These are phyloP conservation scores for Ogataea populi-albae DNA, from an alignment of 805 yeast species.

Conservation along the genomic window DNA sequence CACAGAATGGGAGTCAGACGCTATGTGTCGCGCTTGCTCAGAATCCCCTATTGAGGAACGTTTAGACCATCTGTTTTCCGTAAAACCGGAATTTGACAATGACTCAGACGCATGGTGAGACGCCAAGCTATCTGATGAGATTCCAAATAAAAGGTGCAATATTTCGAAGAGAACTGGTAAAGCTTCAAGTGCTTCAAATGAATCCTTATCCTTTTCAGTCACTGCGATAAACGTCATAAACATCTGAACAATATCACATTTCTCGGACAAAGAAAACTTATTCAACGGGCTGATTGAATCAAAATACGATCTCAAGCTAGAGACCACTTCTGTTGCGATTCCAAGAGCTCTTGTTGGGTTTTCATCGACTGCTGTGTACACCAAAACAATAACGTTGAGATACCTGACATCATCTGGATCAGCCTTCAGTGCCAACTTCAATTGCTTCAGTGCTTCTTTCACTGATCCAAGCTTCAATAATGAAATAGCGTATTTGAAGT, in stretches of 20 bases:
- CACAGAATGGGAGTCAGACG: background rate
- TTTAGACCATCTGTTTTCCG: constrained; percentile 12
- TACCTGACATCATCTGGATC: constrained; percentile 56
- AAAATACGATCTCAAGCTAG: constrained; percentile 30
- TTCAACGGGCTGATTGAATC: constrained; percentile 43
- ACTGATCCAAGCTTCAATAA: constrained; percentile 44
- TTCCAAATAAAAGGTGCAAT: constrained; percentile 38
- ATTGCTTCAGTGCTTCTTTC: constrained; percentile 41
- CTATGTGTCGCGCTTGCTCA: constrained; percentile 1
- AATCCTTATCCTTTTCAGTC: constrained; percentile 59
- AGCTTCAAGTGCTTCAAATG: constrained; percentile 55
- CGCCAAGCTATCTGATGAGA: background rate
- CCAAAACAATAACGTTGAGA: constrained; percentile 64
- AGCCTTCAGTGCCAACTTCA: constrained; percentile 46
- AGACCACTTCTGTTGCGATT: constrained; percentile 55
- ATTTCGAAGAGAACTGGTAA: constrained; percentile 65
- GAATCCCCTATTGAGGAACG: constrained; percentile 16
- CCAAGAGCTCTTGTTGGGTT: constrained; percentile 30
- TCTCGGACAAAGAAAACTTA: constrained; percentile 17
- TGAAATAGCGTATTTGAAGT: constrained; percentile 47
- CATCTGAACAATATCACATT: constrained; percentile 59
- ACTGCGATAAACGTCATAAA: constrained; percentile 73
- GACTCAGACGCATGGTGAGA: background rate
- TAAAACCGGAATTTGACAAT: background rate
- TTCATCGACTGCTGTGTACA: constrained; percentile 62